These are phyloP conservation scores for Selaginella tamariscina DNA, from an alignment of 75 land plant species.

Conservation along the genomic window DNA sequence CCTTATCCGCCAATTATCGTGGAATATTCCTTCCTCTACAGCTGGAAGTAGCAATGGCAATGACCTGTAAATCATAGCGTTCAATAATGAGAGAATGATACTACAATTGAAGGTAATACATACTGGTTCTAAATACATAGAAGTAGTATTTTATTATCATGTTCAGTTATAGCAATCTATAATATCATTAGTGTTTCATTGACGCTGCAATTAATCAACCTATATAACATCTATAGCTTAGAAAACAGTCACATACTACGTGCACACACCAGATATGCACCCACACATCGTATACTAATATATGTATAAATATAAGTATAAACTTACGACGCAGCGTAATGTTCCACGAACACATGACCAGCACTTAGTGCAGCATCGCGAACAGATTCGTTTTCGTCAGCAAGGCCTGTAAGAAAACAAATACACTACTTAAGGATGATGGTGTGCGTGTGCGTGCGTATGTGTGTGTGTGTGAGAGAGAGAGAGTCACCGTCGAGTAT, in stretches of 20 bases:
- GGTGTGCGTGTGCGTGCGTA: too few species aligned
- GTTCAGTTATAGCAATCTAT: too few species aligned
- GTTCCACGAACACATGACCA: conserved; percentile 95
- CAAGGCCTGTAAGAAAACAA: conserved; percentile 49
- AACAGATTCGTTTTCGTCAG: conserved; percentile 99
- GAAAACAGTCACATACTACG: too few species aligned
- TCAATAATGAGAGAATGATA: not conserved
- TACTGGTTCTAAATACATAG: too few species aligned
- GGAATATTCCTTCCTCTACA: conserved; percentile 96
- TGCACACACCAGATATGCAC: too few species aligned
- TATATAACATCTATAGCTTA: too few species aligned
- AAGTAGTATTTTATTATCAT: too few species aligned
- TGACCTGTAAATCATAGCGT: conserved; percentile 41
- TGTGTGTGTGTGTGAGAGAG: not conserved
- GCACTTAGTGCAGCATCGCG: conserved; percentile 98
- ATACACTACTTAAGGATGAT: too few species aligned
- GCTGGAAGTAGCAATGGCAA: conserved; percentile 92
- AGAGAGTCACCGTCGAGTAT: conserved; percentile 71
- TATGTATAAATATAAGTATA: not conserved
- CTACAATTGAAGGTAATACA: too few species aligned
- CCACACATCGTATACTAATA: too few species aligned
- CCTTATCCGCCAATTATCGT: conserved; percentile 97
- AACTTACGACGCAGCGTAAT: conserved; percentile 86
- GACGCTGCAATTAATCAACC: too few species aligned
- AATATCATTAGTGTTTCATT: too few species aligned